Percentiles rank a stretch among this genome's conserved stretches.
phyloP scores from a whole-genome alignment of 164 flowering plant species.

The Dillenia suffruticosa region DNA sequence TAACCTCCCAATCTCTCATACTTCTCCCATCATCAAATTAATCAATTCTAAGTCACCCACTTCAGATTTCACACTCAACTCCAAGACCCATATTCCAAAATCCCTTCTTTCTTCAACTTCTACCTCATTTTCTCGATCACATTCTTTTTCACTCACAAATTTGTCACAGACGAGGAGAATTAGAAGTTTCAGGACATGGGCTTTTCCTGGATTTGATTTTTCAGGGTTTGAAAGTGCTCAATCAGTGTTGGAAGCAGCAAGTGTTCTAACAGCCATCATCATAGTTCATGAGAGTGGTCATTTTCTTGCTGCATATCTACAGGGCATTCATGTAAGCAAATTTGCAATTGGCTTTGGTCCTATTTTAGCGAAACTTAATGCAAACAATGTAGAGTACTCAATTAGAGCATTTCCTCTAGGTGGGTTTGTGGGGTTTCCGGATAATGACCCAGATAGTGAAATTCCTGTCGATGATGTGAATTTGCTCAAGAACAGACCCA shows the following conservation, averaged over 20 bases:
- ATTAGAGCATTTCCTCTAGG: slow-evolving; percentile 96
- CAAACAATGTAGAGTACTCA: slow-evolving; percentile 90
- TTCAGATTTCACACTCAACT: slow-evolving; percentile 18
- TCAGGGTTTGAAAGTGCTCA: slow-evolving; percentile 58
- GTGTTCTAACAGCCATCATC: slow-evolving; percentile 78
- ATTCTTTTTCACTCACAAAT: slow-evolving; percentile 11
- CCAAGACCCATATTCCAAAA: slow-evolving; percentile 45
- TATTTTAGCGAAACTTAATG: slow-evolving; percentile 82
- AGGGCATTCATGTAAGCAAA: slow-evolving; percentile 97
- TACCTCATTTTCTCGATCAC: slow-evolving; percentile 15
- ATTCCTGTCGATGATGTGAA: slow-evolving; percentile 85
- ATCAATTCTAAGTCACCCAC: slow-evolving; percentile 29
- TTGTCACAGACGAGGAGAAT: slow-evolving; percentile 19
- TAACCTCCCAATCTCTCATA: slow-evolving; percentile 36
- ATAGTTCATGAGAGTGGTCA: slow-evolving; percentile 93
- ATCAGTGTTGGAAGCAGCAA: slow-evolving; percentile 75
- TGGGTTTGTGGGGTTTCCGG: slow-evolving; percentile 97
- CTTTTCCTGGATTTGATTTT: slow-evolving; percentile 48
- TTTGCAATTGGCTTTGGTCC: slow-evolving; percentile 98
- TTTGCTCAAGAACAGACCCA: slow-evolving; percentile 85
- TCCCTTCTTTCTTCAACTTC: slow-evolving; percentile 28
- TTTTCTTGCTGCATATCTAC: slow-evolving; percentile 87
- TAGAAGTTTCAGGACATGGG: slow-evolving; percentile 32
- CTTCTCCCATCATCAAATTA: slow-evolving; percentile 23
- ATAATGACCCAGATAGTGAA: slow-evolving; percentile 94